Evolutionary conservation across 2,329 filamentous ascomycete species (phyloP), one percentile per base, ranked within the genome.

Genomic region (Fusarium agapanthi): DNA sequence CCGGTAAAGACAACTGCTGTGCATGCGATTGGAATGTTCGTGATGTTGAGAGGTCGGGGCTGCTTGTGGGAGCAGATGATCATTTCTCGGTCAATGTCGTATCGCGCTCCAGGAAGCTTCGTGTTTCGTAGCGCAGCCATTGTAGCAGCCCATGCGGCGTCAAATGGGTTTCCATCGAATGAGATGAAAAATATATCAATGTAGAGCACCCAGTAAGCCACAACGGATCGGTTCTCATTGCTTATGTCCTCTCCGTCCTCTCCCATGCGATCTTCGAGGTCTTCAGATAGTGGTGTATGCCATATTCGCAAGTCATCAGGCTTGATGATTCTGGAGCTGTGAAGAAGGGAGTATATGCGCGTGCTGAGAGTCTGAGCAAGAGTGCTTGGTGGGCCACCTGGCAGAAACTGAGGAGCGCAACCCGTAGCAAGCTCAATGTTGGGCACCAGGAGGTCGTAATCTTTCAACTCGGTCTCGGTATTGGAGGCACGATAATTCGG

Each of bases 151-250:
- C 95, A 98, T 0, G 94, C 94, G 2, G 94, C 93, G 78, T 99
- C 95, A 73, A 98, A 95, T 4, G 94, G 90, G 77, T 96, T 97
- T 11, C 95, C 95, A 72, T 97, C 95, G 55, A 97, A 90, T 1
- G 94, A 97, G 74, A 99, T 92, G 83, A 97, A 96, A 79, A 98
- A 89, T n/a, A 98, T 87, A 79, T 98, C 95, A 73, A 99, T 93
- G 82, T 97, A 98, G 26, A 99, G 89, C 15, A 93, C 91, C 96
- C 95, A 99, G 81, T 97, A 98, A 0, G 92, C 96, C 80, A 93
- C 95, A 16, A 95, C 82, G n/a, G 79, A 79, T 12, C 79, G 80
- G 16, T 83, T 81, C 48, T 81, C 83, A 22, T 77, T 79, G 43
- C 79, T 78, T 10, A 83, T 79, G 7, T 71, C 73, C 22, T 61